Conservation (phyloP, 2,329 filamentous ascomycete genomes). For the Aspergillus fructus region DNA sequence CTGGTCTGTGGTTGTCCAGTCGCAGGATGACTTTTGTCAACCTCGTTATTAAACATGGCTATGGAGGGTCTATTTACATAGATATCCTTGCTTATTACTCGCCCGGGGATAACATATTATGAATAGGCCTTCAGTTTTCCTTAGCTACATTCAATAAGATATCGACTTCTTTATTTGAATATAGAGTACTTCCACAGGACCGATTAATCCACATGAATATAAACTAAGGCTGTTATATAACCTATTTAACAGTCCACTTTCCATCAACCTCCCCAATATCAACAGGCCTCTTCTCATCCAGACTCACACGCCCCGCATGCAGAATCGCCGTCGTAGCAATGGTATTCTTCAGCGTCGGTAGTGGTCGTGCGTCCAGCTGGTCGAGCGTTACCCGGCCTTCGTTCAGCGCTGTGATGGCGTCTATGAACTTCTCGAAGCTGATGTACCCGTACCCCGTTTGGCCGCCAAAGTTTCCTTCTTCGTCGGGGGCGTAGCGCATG, state of each 20-base stretch:
- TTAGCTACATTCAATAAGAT: too few relatives aligned
- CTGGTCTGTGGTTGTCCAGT: too few relatives aligned
- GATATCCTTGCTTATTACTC: too few relatives aligned
- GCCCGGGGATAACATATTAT: too few relatives aligned
- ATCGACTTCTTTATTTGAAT: too few relatives aligned
- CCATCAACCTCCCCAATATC: slow-evolving; percentile 57
- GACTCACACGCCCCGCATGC: slow-evolving; percentile 77
- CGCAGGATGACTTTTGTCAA: too few relatives aligned
- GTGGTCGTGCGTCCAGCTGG: slow-evolving; percentile 73
- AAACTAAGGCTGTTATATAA: background rate
- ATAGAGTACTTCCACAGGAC: too few relatives aligned
- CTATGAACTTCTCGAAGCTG: slow-evolving; percentile 93
- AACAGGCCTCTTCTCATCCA: slow-evolving; percentile 79
- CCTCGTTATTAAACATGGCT: too few relatives aligned
- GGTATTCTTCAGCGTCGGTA: slow-evolving; percentile 86
- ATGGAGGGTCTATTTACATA: too few relatives aligned
- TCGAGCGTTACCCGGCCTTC: slow-evolving; percentile 69
- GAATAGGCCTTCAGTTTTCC: too few relatives aligned
- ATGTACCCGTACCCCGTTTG: slow-evolving; percentile 92
- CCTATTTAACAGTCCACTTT: slow-evolving; percentile 64
- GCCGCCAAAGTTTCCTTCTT: slow-evolving; percentile 90
- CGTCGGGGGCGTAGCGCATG: slow-evolving; percentile 91
- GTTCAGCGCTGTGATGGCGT: slow-evolving; percentile 78
- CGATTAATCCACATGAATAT: background rate
- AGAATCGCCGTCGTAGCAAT: slow-evolving; percentile 89